These are phyloP conservation scores for Suillus luteus DNA, from an alignment of 768 basidiomycete species.

Conservation along the genomic window DNA sequence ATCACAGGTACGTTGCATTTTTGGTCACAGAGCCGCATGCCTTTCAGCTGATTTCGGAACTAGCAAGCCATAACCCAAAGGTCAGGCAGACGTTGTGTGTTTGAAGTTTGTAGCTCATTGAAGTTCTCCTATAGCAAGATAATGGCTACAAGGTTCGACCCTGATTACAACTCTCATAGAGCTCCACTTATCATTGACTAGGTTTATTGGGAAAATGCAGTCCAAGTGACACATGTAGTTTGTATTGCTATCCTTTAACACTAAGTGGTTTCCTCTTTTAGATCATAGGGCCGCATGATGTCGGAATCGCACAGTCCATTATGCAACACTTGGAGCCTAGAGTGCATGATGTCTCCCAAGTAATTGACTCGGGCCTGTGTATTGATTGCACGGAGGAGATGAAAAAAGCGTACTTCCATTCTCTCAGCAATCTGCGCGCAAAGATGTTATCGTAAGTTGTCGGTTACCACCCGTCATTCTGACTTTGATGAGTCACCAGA, in stretches of 20 bases:
- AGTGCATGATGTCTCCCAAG: conserved; percentile 40
- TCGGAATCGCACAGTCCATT: conserved; percentile 72
- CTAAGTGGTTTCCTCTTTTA: conserved; percentile 29
- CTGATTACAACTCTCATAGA: background rate
- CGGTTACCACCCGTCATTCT: conserved; percentile 15
- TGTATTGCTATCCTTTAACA: conserved; percentile 1
- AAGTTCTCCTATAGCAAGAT: conserved; percentile 54
- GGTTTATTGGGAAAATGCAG: conserved; percentile 91
- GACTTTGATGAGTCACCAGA: conserved; percentile 2
- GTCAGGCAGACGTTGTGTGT: conserved; percentile 34
- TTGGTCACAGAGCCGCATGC: background rate
- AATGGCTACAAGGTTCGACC: conserved; percentile 80
- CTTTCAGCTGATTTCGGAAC: conserved; percentile 8
- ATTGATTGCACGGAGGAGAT: conserved; percentile 61
- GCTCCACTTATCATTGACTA: conserved; percentile 29
- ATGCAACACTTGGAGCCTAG: conserved; percentile 57
- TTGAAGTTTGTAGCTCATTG: conserved; percentile 12
- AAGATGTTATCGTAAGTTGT: background rate
- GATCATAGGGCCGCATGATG: conserved; percentile 86
- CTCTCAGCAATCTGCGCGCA: conserved; percentile 27
- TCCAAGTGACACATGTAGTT: conserved; percentile 53
- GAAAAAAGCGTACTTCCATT: conserved; percentile 57
- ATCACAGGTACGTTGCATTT: conserved; percentile 63
- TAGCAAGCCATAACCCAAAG: conserved; percentile 90
- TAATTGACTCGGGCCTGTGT: conserved; percentile 46